Evolutionary conservation across 2,329 filamentous ascomycete genomes (phyloP).

Genomic region (Botrytis elliptica): DNA sequence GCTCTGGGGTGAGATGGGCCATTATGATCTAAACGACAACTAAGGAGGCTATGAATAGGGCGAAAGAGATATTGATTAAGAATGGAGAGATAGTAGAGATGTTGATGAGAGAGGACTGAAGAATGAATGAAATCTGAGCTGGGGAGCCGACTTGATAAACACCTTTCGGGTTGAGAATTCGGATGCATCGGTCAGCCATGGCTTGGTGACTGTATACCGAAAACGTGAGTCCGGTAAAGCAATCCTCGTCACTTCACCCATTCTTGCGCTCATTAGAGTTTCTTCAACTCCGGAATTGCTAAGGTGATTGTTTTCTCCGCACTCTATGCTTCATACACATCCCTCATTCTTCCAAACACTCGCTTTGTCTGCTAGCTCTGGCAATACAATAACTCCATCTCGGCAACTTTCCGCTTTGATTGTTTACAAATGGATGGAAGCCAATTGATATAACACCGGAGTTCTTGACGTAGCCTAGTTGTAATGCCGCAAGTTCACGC

Average conservation of each 20-base stretch:
- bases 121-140: background rate
- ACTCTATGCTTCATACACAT: background rate
- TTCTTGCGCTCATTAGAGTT: background rate
- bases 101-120: conserved; percentile 13
- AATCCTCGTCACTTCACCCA: background rate
- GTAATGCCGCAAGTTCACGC: background rate
- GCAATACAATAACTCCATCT: background rate
- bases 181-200: conserved; percentile 1
- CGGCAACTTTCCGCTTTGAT: background rate
- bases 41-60: conserved; percentile 7
- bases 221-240: conserved; percentile 8
- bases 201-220: conserved; percentile 8
- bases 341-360: conserved; percentile 7
- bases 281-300: conserved; percentile 1
- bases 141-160: conserved; percentile 17
- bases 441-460: conserved; percentile 2
- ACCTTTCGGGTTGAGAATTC: background rate
- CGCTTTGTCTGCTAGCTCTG: background rate
- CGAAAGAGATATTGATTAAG: conserved; percentile 1
- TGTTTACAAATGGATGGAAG: background rate
- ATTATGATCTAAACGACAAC: conserved; percentile 17
- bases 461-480: background rate
- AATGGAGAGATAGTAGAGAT: background rate
- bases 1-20: conserved; percentile 23
- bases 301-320: background rate